A percentile compares a stretch with the other conserved stretches of the same genome.
phyloP scores from a whole-genome alignment of 2,329 filamentous ascomycete species.

The Amphichorda felina region DNA sequence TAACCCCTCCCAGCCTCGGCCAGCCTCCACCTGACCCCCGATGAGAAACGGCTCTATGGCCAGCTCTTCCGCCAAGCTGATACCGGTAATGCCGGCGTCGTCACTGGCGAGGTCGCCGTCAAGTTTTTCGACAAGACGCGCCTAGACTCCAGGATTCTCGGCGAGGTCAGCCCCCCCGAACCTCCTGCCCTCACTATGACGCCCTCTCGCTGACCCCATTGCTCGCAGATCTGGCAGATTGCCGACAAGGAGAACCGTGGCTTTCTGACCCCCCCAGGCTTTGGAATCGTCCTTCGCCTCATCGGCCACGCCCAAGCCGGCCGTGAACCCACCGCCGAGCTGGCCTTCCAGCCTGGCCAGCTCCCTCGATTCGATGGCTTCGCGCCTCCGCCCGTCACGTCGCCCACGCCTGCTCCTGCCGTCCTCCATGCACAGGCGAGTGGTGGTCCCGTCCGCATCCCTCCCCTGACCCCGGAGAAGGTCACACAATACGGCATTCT shows the following conservation, averaged over 20 bases:
- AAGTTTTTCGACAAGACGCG: slow-evolving; percentile 97
- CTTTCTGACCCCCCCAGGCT: slow-evolving; percentile 83
- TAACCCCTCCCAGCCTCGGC: slow-evolving; percentile 33
- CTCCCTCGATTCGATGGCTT: slow-evolving; percentile 79
- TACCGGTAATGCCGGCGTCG: slow-evolving; percentile 79
- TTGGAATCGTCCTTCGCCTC: slow-evolving; percentile 82
- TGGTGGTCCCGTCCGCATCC: slow-evolving; percentile 70
- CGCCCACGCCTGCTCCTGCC: slow-evolving; percentile 33
- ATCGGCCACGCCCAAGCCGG: slow-evolving; percentile 93
- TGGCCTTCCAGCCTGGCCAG: slow-evolving; percentile 79
- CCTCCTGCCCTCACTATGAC: not conserved
- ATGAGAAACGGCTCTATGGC: slow-evolving; percentile 90
- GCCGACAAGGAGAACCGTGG: slow-evolving; percentile 94
- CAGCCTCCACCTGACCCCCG: slow-evolving; percentile 73
- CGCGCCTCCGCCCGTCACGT: slow-evolving; percentile 15
- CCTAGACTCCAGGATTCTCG: slow-evolving; percentile 72
- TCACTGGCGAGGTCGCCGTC: slow-evolving; percentile 91
- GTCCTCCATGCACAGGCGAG: slow-evolving; percentile 44
- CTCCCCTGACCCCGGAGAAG: slow-evolving; percentile 79
- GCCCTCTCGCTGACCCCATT: not conserved
- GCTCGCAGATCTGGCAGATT: slow-evolving; percentile 90
- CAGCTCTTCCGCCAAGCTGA: slow-evolving; percentile 82
- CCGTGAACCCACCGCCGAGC: slow-evolving; percentile 65
- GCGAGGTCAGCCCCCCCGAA: slow-evolving; percentile 52
- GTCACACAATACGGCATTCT: slow-evolving; percentile 78